These are phyloP conservation scores for Scopulariopsis brevicaulis DNA, from an alignment of 2,329 filamentous ascomycete species.

Conservation along the genomic window DNA sequence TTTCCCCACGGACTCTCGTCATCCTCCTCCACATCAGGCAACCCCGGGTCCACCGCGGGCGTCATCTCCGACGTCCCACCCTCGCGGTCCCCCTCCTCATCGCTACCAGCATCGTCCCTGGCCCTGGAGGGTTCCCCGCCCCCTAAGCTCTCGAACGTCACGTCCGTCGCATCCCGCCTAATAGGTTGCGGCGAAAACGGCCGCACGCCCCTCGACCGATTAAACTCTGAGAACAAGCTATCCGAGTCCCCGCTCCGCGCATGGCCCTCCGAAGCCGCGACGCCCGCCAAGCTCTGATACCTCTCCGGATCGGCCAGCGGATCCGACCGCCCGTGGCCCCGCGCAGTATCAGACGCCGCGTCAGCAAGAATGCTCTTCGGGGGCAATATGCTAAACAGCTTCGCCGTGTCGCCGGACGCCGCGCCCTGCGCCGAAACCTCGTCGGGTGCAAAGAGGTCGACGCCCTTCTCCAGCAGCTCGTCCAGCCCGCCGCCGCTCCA, in stretches of 20 bases:
- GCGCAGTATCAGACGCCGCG: conserved; percentile 24
- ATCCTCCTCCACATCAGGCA: conserved; percentile 17
- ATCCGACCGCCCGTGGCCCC: conserved; percentile 34
- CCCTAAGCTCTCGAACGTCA: conserved; percentile 2
- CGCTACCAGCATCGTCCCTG: conserved; percentile 2
- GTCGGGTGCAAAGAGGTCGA: conserved; percentile 45
- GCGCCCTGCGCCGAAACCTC: conserved; percentile 14
- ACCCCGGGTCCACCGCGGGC: conserved; percentile 25
- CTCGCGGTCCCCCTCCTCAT: neutral
- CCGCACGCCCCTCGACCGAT: conserved; percentile 38
- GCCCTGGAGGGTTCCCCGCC: neutral
- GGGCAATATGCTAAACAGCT: conserved; percentile 54
- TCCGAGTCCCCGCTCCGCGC: conserved; percentile 28
- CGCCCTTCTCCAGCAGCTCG: conserved; percentile 51
- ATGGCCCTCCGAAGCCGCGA: conserved; percentile 19
- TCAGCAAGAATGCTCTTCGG: conserved; percentile 53
- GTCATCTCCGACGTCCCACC: conserved; percentile 13
- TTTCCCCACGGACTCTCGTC: conserved; percentile 12
- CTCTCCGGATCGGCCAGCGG: conserved; percentile 40
- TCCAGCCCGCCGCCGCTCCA: conserved; percentile 58
- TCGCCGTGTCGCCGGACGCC: conserved; percentile 19
- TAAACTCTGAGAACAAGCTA: conserved; percentile 43
- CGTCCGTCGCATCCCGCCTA: conserved; percentile 3
- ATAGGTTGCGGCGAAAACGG: conserved; percentile 48
- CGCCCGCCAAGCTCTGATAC: conserved; percentile 47